Evolutionary conservation across 441 rosid species (phyloP), one percentile per base, ranked within the genome.

Genomic region (Raphanus hybrid): DNA sequence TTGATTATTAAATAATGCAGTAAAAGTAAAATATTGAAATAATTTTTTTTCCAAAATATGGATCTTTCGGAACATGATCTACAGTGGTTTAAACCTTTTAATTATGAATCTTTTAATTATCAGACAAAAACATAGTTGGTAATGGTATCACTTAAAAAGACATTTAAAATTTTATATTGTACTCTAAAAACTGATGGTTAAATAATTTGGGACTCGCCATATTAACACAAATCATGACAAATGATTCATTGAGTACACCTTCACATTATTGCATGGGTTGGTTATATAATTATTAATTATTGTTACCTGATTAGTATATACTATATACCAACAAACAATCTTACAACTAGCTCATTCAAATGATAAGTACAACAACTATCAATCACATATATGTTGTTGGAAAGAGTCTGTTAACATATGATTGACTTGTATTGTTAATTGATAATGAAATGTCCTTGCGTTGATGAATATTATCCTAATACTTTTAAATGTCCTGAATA

Each of bases 331-430:
- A 39, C 71, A 23, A 76, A 39, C 71, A 23, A 64, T 64, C 41
- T 9, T 8, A 71, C 71, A 70, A 43, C 69, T 65, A 66, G 35
- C 34, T 67, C 72, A 45, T 72, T 59, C 50, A 72, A 50, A 59
- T 72, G 64, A 72, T 59, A 66, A 16, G 59, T 45, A n/a, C 48
- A 70, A 64, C 39, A 41, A 77, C 26, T 23, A 23, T 16, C 72
- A 58, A 32, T 65, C n/a, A 71, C 67, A 1, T 57, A 34, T n/a
- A 6, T 23, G 41, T 61, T 20, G 43, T 65, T 64, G 34, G 16
- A 65, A 45, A 52, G 57, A 54, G 18, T 54, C 2, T 68, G 15
- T 35, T 14, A 26, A 10, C 35, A 23, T 34, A 71, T 45, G 64
- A 34, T 72, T 67, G 64, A 12, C 59, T 35, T 60, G 8, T 72